Percentiles rank a stretch among this genome's conserved stretches.
These are phyloP conservation scores for Corrigiola litoralis DNA, from an alignment of 179 eudicot genomes.

Conservation along the genomic window DNA sequence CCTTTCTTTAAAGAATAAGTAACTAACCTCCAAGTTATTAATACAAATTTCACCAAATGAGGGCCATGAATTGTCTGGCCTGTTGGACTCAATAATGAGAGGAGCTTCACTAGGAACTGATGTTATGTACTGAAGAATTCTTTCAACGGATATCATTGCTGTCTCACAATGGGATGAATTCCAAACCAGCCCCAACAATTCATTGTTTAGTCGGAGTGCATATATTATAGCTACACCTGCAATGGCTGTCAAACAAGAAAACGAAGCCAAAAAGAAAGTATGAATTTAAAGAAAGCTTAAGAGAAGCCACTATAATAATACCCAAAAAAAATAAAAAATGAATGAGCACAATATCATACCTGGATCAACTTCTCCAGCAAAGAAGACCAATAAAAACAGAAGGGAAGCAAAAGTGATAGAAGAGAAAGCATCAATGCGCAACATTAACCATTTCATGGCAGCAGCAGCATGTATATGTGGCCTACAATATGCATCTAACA, in stretches of 20 bases:
- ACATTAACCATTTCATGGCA: constrained; percentile 20
- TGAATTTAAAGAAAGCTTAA: background rate
- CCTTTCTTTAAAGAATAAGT: too few species aligned
- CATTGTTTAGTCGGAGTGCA: constrained; percentile 2
- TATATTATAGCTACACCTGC: constrained; percentile 22
- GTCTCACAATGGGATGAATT: constrained; percentile 10
- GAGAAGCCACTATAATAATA: background rate
- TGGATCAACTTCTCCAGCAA: constrained; percentile 4
- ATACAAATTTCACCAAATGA: constrained; percentile 12
- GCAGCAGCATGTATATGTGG: constrained; percentile 6
- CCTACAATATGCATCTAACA: constrained; percentile 14
- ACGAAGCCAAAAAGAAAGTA: too few species aligned
- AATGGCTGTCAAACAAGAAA: background rate
- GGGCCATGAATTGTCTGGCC: constrained; percentile 19
- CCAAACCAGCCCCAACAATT: background rate
- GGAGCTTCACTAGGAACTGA: constrained; percentile 20
- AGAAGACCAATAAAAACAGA: background rate
- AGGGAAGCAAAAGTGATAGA: constrained; percentile 8
- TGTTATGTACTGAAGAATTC: constrained; percentile 19
- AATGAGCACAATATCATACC: background rate
- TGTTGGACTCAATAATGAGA: background rate
- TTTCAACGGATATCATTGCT: constrained; percentile 19
- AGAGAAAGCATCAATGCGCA: constrained; percentile 13
- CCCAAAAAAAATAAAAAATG: background rate
- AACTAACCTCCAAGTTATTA: background rate